Percentiles rank a stretch among this genome's conserved stretches.
phyloP scores from a whole-genome alignment of 2,329 filamentous ascomycete genomes.

The Cryphonectria nitschkei region DNA sequence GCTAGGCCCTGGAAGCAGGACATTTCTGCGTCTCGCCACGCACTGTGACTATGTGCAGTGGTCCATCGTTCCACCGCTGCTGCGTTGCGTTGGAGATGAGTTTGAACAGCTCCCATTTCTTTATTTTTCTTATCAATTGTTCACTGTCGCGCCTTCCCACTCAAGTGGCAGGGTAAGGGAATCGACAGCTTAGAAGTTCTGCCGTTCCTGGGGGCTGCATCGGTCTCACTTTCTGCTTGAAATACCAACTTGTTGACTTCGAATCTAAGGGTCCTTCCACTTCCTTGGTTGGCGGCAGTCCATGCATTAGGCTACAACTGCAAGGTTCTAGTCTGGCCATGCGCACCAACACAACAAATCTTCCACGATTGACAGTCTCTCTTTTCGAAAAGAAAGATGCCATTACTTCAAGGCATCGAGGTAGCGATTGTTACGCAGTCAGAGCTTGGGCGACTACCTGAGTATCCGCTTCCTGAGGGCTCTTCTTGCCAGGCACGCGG shows the following conservation, averaged over 20 bases:
- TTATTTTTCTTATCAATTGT: not conserved
- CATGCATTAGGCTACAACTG: not conserved
- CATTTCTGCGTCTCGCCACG: not conserved
- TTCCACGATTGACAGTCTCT: not conserved
- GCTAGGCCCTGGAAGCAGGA: not conserved
- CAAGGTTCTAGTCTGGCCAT: not conserved
- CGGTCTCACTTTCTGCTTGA: not conserved
- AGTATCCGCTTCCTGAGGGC: conserved; percentile 59
- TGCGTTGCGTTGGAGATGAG: not conserved
- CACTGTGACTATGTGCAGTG: not conserved
- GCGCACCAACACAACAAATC: not conserved
- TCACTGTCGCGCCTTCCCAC: not conserved
- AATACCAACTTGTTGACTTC: not conserved
- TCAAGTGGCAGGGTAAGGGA: not conserved
- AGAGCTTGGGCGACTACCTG: conserved; percentile 46
- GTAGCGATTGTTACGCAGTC: conserved; percentile 47
- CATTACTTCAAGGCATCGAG: conserved; percentile 53
- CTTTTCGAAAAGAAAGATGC: conserved; percentile 43
- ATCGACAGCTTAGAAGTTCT: not conserved
- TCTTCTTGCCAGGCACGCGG: conserved; percentile 45
- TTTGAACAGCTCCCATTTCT: not conserved
- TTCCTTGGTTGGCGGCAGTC: not conserved
- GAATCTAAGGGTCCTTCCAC: not conserved
- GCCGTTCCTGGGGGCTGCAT: not conserved
- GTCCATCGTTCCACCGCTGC: not conserved